phyloP scores from a whole-genome alignment of 805 yeast species.

The Millerago galiae region DNA sequence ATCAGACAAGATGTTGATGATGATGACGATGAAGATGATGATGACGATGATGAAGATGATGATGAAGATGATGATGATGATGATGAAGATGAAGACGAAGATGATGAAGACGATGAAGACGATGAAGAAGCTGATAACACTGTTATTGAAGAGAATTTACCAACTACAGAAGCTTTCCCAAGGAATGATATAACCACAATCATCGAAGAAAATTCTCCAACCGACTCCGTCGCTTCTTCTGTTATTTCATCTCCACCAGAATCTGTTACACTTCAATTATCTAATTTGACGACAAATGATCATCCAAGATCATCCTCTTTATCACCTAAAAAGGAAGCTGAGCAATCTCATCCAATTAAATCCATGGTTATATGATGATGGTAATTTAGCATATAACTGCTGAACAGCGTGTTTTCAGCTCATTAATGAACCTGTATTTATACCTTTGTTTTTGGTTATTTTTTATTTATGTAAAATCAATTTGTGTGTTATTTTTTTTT shows the following conservation, averaged over 20 bases:
- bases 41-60: conserved; percentile 9
- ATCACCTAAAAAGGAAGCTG: conserved; percentile 5
- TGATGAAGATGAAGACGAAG: conserved; percentile 2
- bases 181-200: conserved; percentile 4
- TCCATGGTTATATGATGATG: conserved; percentile 9
- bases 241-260: neutral
- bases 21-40: conserved; percentile 5
- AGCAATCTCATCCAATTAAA: conserved; percentile 4
- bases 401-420: neutral
- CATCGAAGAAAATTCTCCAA: conserved; percentile 4
- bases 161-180: conserved; percentile 2
- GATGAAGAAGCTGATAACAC: conserved; percentile 28
- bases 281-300: neutral
- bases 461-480: too few species aligned
- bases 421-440: neutral
- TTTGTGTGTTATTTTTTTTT: neutral
- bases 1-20: conserved; percentile 1
- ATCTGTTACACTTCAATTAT: neutral
- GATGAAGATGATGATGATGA: conserved; percentile 7
- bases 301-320: neutral
- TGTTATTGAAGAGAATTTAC: conserved; percentile 24
- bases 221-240: neutral
- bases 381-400: too few species aligned
- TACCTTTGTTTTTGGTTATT: neutral
- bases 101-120: conserved; percentile 25